These are phyloP conservation scores for Pseudomassariella vexata DNA, from an alignment of 2,329 filamentous ascomycete genomes.

Conservation along the genomic window DNA sequence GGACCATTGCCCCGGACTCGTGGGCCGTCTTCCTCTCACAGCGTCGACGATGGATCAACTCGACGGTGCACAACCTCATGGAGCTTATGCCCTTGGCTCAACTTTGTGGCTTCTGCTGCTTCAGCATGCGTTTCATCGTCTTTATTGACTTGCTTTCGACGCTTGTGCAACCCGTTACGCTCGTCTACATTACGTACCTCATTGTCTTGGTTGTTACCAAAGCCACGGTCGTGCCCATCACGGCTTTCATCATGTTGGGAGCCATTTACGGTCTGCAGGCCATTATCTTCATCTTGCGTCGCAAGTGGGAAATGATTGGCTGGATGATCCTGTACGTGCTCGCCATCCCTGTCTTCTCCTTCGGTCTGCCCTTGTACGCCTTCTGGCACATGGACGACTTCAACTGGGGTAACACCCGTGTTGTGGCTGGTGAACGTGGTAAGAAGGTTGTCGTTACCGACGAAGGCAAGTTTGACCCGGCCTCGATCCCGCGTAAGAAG, in stretches of 20 bases:
- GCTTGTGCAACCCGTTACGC: constrained; percentile 82
- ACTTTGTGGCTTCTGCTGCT: constrained; percentile 99
- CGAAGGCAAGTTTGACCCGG: constrained; percentile 95
- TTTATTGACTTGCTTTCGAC: constrained; percentile 92
- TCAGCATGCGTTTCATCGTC: constrained; percentile 98
- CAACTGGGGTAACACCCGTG: constrained; percentile 97
- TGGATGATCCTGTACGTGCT: constrained; percentile 98
- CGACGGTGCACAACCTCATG: constrained; percentile 93
- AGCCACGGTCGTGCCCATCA: constrained; percentile 66
- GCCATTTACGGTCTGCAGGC: constrained; percentile 97
- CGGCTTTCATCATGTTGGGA: constrained; percentile 82
- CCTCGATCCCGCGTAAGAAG: constrained; percentile 90
- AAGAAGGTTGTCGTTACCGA: constrained; percentile 90
- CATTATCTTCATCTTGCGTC: constrained; percentile 91
- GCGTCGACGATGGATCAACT: constrained; percentile 99
- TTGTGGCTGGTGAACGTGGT: constrained; percentile 90
- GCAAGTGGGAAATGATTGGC: constrained; percentile 99
- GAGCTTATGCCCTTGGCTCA: constrained; percentile 91
- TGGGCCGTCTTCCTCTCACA: constrained; percentile 95
- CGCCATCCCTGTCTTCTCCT: constrained; percentile 86
- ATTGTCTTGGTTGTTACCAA: constrained; percentile 66
- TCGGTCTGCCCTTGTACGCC: constrained; percentile 82
- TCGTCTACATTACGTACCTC: constrained; percentile 86
- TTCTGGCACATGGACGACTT: constrained; percentile 99
- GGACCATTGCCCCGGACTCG: constrained; percentile 93